phyloP scores from a whole-genome alignment of 176 grass and related monocot species.

The Cenchrus fungigraminus region DNA sequence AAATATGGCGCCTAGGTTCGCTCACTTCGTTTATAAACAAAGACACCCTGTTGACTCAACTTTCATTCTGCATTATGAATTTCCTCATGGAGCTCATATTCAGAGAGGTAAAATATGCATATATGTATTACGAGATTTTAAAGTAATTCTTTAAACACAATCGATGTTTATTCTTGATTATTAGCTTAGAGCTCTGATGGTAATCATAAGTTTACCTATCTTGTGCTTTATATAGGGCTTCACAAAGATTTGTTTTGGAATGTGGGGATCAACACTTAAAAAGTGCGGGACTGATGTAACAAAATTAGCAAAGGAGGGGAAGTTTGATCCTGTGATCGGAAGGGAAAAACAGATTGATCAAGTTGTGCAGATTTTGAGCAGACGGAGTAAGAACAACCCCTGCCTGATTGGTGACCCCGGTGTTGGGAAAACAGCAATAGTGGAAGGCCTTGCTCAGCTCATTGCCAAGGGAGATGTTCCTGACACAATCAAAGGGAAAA shows the following conservation, averaged over 20 bases:
- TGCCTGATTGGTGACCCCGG: conserved; percentile 84
- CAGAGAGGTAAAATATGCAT: conserved; percentile 8
- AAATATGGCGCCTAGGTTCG: background rate
- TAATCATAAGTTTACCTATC: no score
- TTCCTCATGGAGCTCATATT: background rate
- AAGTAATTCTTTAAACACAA: background rate
- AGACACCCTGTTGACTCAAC: background rate
- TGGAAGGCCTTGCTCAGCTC: conserved; percentile 85
- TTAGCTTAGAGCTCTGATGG: no score
- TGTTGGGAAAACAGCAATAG: conserved; percentile 92
- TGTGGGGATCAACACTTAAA: background rate
- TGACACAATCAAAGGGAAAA: conserved; percentile 80
- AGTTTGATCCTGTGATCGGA: conserved; percentile 74
- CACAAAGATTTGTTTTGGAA: background rate
- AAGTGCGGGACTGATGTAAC: conserved; percentile 13
- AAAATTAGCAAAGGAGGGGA: background rate
- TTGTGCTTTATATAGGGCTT: background rate
- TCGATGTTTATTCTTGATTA: background rate
- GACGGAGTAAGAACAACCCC: conserved; percentile 77
- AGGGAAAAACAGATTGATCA: conserved; percentile 76
- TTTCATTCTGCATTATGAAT: background rate
- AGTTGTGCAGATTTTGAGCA: conserved; percentile 74
- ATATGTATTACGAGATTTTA: background rate
- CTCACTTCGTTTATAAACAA: background rate
- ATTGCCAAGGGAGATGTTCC: conserved; percentile 80